Evolutionary conservation across 192 early-diverging fungal genomes (phyloP), one percentile per base, ranked within the genome.

Genomic region (Spizellomyces sp.): DNA sequence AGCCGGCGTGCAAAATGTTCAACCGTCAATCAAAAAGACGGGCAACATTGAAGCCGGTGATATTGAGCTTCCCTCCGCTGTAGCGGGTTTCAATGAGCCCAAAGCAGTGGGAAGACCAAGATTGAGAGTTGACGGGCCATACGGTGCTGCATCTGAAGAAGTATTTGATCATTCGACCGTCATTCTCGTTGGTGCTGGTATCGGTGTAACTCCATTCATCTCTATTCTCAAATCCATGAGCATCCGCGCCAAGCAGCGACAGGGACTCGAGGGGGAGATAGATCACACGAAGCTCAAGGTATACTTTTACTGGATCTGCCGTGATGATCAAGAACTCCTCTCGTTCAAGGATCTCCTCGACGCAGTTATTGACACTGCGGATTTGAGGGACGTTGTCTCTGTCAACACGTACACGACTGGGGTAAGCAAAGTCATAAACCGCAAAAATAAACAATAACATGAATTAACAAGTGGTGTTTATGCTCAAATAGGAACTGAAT

Each of bases 41-140:
- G 2, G 10, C 19, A 41, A 10, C n/a, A 19, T 65, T 44, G 64
- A 43, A 41, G 12, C n/a, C 42, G 64, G 43, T 5, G 64, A 48
- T 17, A 27, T 65, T 47, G 21, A 46, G 14, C 15, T 15, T 17
- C 59, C 59, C 2, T 19, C 43, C 47, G 64, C 45, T 5, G 42
- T 15, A 15, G 17, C 17, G 17, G 17, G 21, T 5, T 15, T 27
- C 5, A 42, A 42, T 41, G 59, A 14, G 14, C 36, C 59, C 17
- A 52, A 41, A 15, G 64, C 42, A 41, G 47, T 87, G 66, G 17
- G 17, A 12, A n/a, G 14, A 54, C 86, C 85, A 50, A 71, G 79
- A 57, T 78, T 90, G 5, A 64, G 84, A 41, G 81, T 93, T 54
- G 91, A 93, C 56, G 91, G 91, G 15, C 90, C 91, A 9, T 93